These are phyloP conservation scores for Adansonia digitata DNA, from an alignment of 345 rosid genomes.

Conservation along the genomic window DNA sequence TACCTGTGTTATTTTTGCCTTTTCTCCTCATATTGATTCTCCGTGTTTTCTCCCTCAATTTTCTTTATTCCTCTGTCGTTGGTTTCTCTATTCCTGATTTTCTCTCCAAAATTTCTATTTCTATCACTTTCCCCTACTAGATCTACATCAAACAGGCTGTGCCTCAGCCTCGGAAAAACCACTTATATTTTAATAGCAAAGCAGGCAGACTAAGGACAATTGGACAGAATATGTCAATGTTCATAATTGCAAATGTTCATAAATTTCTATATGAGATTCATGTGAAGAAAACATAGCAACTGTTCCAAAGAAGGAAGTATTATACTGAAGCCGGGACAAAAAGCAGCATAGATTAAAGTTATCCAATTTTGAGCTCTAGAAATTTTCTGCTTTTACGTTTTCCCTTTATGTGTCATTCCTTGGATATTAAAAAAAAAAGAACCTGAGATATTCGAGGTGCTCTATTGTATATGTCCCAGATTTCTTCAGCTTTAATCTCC, in stretches of 20 bases:
- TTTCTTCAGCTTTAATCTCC: constrained; percentile 70
- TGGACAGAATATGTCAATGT: background rate
- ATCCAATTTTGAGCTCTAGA: background rate
- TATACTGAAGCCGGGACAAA: background rate
- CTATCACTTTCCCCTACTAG: background rate
- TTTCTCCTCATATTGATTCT: background rate
- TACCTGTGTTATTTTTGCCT: too few relatives aligned
- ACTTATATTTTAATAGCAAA: background rate
- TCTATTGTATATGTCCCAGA: constrained; percentile 72
- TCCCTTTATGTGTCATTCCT: too few relatives aligned
- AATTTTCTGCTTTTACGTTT: background rate
- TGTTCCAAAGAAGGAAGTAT: background rate
- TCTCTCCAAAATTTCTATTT: background rate
- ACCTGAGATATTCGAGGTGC: constrained; percentile 81
- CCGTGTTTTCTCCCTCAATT: too few relatives aligned
- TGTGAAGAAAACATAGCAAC: background rate
- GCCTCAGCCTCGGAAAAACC: background rate
- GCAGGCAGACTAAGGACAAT: background rate
- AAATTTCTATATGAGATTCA: background rate
- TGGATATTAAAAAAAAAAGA: constrained; percentile 11
- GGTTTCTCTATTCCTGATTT: background rate
- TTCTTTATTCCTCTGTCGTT: too few relatives aligned
- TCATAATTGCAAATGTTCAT: background rate
- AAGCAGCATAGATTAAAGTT: background rate
- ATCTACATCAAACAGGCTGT: background rate